These are phyloP conservation scores for Mikania micrantha DNA, from an alignment of 129 eudicot species.

Conservation along the genomic window DNA sequence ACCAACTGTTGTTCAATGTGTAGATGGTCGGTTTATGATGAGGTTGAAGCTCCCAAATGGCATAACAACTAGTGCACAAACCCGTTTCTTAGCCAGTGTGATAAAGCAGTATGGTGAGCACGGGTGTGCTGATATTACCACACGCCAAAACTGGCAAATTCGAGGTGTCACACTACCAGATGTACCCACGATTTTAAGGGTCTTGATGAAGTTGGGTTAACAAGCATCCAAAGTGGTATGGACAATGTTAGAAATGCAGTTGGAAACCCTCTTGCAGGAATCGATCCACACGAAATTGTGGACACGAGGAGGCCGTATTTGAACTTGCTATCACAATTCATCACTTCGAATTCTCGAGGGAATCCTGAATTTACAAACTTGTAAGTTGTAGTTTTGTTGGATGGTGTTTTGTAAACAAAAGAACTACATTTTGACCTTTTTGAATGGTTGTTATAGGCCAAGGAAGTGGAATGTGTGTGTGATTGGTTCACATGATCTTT, in stretches of 20 bases:
- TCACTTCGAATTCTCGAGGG: constrained; percentile 81
- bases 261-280: constrained; percentile 93
- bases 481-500: constrained; percentile 92
- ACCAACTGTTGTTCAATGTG: neutral
- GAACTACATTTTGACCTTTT: neutral
- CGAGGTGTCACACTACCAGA: constrained; percentile 91
- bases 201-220: constrained; percentile 75
- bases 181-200: constrained; percentile 87
- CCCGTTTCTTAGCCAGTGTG: constrained; percentile 84
- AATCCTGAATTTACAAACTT: constrained; percentile 79
- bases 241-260: constrained; percentile 96
- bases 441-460: constrained; percentile 47
- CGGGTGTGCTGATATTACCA: constrained; percentile 92
- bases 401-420: neutral
- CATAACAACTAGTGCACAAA: constrained; percentile 78
- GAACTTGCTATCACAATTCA: constrained; percentile 61
- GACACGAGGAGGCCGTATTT: constrained; percentile 84
- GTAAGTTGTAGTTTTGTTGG: constrained; percentile 28
- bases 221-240: constrained; percentile 97
- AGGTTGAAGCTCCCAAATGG: constrained; percentile 96
- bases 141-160: constrained; percentile 97
- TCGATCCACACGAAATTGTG: constrained; percentile 83
- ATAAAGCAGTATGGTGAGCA: constrained; percentile 74
- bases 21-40: constrained; percentile 99
- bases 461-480: constrained; percentile 99